Evolutionary conservation across 306 rosid genomes (phyloP).

Genomic region (Arachis stenosperma): DNA sequence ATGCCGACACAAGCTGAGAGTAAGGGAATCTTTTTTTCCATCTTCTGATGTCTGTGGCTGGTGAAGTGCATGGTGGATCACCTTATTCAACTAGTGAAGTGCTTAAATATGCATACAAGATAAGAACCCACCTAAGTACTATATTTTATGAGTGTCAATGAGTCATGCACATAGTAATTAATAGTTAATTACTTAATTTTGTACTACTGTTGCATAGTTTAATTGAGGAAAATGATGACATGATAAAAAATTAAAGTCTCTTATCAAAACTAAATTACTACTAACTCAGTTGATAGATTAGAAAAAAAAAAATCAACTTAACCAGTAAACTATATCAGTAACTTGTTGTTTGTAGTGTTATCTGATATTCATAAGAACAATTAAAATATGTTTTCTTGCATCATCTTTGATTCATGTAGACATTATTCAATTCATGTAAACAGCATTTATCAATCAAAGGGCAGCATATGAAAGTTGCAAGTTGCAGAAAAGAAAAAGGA

Average conservation of each 20-base stretch:
- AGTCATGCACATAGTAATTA: background rate
- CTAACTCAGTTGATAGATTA: background rate
- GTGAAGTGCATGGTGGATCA: background rate
- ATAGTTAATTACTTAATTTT: background rate
- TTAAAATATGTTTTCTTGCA: background rate
- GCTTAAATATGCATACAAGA: background rate
- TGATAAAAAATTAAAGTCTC: too few species aligned
- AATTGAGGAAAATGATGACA: too few species aligned
- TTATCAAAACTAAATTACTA: background rate
- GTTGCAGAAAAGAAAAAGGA: background rate
- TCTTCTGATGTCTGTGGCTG: slow-evolving; percentile 21
- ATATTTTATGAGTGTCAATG: background rate
- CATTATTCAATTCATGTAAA: background rate
- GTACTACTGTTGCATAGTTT: background rate
- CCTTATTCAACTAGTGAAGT: background rate
- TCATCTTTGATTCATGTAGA: background rate
- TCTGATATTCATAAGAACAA: background rate
- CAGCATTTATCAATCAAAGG: background rate
- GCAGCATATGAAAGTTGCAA: background rate
- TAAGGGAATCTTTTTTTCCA: slow-evolving; percentile 2
- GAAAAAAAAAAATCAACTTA: background rate
- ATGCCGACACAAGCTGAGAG: background rate
- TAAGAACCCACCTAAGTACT: background rate
- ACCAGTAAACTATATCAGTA: background rate
- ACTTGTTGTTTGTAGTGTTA: background rate